A percentile compares a stretch with the other conserved stretches of the same genome.
Conservation (phyloP, 73 alveolate genomes). For the Vitrella brassicaformis region DNA sequence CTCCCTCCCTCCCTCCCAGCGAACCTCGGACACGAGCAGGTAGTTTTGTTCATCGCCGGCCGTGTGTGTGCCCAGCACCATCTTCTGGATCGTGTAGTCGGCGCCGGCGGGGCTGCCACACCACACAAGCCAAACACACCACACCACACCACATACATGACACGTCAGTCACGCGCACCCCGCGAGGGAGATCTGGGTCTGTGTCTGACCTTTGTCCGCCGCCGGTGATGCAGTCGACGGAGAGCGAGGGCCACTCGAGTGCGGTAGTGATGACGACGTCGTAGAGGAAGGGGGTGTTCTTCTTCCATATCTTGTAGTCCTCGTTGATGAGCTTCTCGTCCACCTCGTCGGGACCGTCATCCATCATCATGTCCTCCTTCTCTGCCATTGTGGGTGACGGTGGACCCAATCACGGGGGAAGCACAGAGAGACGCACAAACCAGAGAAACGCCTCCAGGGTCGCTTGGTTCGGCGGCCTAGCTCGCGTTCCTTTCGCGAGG, state of each 20-base stretch:
- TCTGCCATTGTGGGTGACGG: too few relatives aligned
- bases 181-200: neutral
- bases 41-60: constrained; percentile 76
- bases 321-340: constrained; percentile 47
- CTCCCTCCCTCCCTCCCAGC: neutral
- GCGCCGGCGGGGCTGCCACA: constrained; percentile 10
- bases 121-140: neutral
- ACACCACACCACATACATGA: neutral
- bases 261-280: constrained; percentile 78
- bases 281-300: constrained; percentile 85
- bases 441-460: too few relatives aligned
- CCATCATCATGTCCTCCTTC: neutral
- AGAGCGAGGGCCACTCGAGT: constrained; percentile 90
- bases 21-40: constrained; percentile 67
- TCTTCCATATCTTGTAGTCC: constrained; percentile 93
- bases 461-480: too few relatives aligned
- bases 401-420: too few relatives aligned
- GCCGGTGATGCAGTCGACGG: constrained; percentile 60
- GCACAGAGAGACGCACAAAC: too few relatives aligned
- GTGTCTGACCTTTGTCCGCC: constrained; percentile 55
- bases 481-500: too few relatives aligned
- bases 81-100: constrained; percentile 58
- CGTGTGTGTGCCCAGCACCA: constrained; percentile 93
- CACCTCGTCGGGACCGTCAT: neutral
- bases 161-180: neutral